Evolutionary conservation across 2,329 filamentous ascomycete genomes (phyloP), one percentile per base, ranked within the genome.

Genomic region (Colletotrichum sp.): DNA sequence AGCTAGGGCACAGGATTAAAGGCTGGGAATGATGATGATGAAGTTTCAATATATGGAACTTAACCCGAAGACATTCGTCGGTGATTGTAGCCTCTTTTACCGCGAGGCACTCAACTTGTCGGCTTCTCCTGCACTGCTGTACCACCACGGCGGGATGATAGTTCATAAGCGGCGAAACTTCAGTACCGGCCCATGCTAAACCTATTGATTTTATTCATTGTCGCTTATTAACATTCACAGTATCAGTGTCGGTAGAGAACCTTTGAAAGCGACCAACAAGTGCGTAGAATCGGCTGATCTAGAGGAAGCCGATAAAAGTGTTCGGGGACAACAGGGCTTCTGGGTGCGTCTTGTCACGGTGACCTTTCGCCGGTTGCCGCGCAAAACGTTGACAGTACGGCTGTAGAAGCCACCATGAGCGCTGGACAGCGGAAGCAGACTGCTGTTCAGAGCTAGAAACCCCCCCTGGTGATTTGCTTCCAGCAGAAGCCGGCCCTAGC

Each of bases 111-210:
- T 3, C 10, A 21, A 12, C 10, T 0, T 52, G n/a, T 4, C 39
- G 18, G 18, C 39, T 1, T 48, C 39, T 48, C 5, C 43, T 15
- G 3, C n/a, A 2, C 43, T 13, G 4, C 43, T 13, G n/a, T 52
- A 21, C 43, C n/a, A n/a, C 39, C 39, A 8, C 28, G 28, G 39
- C 9, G 18, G 9, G 6, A n/a, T 48, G 9, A 0, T 4, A 5
- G 18, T 52, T 18, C 4, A 21, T 52, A 5, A 7, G n/a, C 43
- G 6, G 10, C 10, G 2, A 52, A 13, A 4, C 10, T 52, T 21
- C n/a, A 52, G 10, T 24, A 48, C 0, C 10, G 9, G 10, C 3
- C 2, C 3, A 13, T 52, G 2, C 0, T 7, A 7, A 2, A 7
- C 10, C n/a, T 7, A 7, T 7, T 5, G 13, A 2, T 2, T 48